A percentile compares a stretch with the other conserved stretches of the same genome.
Evolutionary conservation across 2,329 filamentous ascomycete species (phyloP).

Genomic region (Monosporascus sp.): DNA sequence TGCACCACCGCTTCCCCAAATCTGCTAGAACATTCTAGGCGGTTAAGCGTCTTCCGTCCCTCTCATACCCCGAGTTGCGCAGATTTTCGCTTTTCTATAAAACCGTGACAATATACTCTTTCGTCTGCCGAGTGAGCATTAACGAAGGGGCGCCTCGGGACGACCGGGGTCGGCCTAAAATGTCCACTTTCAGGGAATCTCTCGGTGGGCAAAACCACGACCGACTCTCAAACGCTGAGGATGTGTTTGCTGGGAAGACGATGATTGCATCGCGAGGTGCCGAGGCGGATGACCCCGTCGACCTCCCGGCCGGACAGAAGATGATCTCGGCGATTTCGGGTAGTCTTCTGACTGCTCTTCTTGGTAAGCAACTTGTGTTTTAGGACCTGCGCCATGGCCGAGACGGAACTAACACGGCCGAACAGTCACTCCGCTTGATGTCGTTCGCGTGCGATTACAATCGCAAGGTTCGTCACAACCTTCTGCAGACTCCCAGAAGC

Average conservation of each 20-base stretch:
- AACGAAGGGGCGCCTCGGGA: constrained; percentile 21
- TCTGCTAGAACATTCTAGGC: no score
- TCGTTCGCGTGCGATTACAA: constrained; percentile 91
- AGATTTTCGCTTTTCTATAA: no score
- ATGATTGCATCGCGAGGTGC: constrained; percentile 30
- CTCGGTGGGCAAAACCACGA: constrained; percentile 32
- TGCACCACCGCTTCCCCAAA: no score
- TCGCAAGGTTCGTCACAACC: constrained; percentile 59
- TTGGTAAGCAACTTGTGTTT: constrained; percentile 55
- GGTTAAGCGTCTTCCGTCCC: no score
- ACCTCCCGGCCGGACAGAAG: constrained; percentile 80
- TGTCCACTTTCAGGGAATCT: constrained; percentile 17
- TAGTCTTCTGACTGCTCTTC: constrained; percentile 80
- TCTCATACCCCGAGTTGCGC: no score
- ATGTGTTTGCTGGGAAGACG: constrained; percentile 26
- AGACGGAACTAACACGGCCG: not conserved
- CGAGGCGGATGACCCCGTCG: constrained; percentile 40
- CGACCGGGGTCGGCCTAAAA: constrained; percentile 19
- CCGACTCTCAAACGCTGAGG: constrained; percentile 29
- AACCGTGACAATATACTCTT: not conserved
- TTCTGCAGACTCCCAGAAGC: constrained; percentile 48
- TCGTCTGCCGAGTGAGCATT: not conserved
- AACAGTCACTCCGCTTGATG: constrained; percentile 88
- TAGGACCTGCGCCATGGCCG: no score
- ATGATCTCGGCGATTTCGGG: constrained; percentile 93